Conservation (phyloP, 768 basidiomycete genomes). For the Tricholoma hemisulphureum region DNA sequence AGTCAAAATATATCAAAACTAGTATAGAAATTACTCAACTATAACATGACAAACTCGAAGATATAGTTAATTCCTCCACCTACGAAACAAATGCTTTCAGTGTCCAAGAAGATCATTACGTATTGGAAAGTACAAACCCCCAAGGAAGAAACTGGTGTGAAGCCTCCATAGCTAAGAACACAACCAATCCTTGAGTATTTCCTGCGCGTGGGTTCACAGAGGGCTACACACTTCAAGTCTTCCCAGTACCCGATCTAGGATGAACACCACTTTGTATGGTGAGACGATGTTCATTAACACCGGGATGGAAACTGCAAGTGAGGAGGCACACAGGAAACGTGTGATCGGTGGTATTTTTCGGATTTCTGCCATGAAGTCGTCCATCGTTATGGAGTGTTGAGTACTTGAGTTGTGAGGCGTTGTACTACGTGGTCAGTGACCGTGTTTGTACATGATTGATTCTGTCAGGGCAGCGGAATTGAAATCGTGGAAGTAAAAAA, state of each 20-base stretch:
- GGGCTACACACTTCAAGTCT: slow-evolving; percentile 50
- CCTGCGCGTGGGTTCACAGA: background rate
- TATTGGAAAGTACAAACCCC: slow-evolving; percentile 39
- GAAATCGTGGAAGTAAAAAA: no score
- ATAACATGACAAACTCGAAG: slow-evolving; percentile 71
- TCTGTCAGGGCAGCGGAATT: no score
- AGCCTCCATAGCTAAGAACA: slow-evolving; percentile 64
- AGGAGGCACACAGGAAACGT: slow-evolving; percentile 62
- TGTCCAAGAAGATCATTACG: background rate
- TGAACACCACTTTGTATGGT: slow-evolving; percentile 55
- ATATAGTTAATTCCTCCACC: slow-evolving; percentile 54
- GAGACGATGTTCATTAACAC: slow-evolving; percentile 53
- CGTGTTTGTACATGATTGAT: background rate
- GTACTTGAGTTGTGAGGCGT: no score
- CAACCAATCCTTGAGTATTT: background rate
- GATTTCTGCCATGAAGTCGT: slow-evolving; percentile 55
- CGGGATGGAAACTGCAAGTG: slow-evolving; percentile 58
- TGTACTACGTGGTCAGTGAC: background rate
- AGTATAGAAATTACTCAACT: slow-evolving; percentile 42
- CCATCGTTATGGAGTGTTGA: slow-evolving; percentile 32
- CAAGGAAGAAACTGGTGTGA: slow-evolving; percentile 72
- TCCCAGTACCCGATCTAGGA: slow-evolving; percentile 40
- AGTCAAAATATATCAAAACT: background rate
- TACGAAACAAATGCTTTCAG: slow-evolving; percentile 5
- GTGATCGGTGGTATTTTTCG: slow-evolving; percentile 85